Base-by-base conservation (phyloP, 345 rosid genomes). In the Arabis hirsuta region DNA sequence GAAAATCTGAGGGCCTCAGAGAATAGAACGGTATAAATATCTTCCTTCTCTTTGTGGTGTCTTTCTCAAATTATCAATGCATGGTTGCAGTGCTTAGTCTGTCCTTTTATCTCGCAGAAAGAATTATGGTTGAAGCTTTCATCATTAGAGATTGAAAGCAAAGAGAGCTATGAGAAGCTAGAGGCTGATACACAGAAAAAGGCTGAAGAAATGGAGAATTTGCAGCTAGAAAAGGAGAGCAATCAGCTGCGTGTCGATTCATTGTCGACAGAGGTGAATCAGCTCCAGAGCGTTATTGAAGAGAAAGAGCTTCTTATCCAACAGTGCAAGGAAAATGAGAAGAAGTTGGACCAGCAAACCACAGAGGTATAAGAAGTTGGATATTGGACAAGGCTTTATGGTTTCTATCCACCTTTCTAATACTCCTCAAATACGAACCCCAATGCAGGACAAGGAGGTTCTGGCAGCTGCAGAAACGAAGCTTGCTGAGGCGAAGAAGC, bases 191-290 rank as follows among this genome's bases (percentile, higher is more conserved):
- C 29, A 27, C 29, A 4, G 29, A 27, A 3, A 27, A 27, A 27
- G 29, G 76, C 34, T 63, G 91, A 22, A 22, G 22, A 22, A 22
- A 22, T 22, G 22, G 22, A 22, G 2, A 22, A 22, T 22, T 22
- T 22, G 79, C 77, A 81, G 73, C 76, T 80, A 44, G 86, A 86
- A 80, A 71, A 41, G 31, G 80, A 82, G 81, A 76, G 87, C 70
- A 53, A 71, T 55, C 82, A 75, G 76, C 77, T 81, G 76, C 81
- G 57, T 45, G 76, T 69, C 34, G 83, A 84, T 57, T 80, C 84
- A 65, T 55, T 89, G 81, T 81, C 81, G 47, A 82, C 83, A 82
- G 85, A 88, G 63, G 80, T 91, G 69, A 61, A 50, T 38, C 81
- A 84, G 71, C 88, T 91, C 69, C 83, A 78, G 42, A 77, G 51